A percentile compares a stretch with the other conserved stretches of the same genome.
These are phyloP conservation scores for Endotrypanum monterogeii DNA, from an alignment of 208 protist species.

Conservation along the genomic window DNA sequence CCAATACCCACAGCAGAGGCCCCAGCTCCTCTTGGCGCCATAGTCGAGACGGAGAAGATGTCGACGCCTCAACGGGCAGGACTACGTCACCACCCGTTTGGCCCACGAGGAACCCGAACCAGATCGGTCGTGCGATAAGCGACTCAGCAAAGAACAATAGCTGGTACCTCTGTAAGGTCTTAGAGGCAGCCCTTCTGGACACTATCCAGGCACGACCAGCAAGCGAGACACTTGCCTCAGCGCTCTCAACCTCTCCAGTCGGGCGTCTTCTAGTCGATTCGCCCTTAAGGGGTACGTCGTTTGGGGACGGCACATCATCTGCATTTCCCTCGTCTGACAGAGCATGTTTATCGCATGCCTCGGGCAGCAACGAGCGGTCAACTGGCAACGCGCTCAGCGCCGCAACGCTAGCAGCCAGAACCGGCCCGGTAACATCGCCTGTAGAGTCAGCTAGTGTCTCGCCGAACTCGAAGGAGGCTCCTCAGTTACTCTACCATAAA, in stretches of 20 bases:
- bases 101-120: constrained; percentile 67
- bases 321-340: constrained; percentile 2
- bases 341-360: not conserved
- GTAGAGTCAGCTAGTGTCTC: not conserved
- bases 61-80: not conserved
- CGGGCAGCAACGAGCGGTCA: not conserved
- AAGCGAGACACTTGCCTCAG: not conserved
- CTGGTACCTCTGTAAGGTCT: constrained; percentile 73
- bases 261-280: not conserved
- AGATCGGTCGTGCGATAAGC: constrained; percentile 73
- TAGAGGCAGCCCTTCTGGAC: constrained; percentile 56
- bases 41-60: not conserved
- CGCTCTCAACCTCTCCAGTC: not conserved
- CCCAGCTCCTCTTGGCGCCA: not conserved
- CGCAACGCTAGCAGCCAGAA: constrained; percentile 5
- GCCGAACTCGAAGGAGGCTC: constrained; percentile 1
- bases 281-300: not conserved
- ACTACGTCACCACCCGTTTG: not conserved
- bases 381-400: not conserved
- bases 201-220: constrained; percentile 28
- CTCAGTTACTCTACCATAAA: constrained; percentile 32
- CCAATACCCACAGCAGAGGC: not conserved
- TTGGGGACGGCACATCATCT: not conserved
- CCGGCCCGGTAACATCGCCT: not conserved
- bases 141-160: constrained; percentile 51